Evolutionary conservation across 148 eudicot species (phyloP), one percentile per base, ranked within the genome.

Genomic region (Mesembryanthemum crystallinum): DNA sequence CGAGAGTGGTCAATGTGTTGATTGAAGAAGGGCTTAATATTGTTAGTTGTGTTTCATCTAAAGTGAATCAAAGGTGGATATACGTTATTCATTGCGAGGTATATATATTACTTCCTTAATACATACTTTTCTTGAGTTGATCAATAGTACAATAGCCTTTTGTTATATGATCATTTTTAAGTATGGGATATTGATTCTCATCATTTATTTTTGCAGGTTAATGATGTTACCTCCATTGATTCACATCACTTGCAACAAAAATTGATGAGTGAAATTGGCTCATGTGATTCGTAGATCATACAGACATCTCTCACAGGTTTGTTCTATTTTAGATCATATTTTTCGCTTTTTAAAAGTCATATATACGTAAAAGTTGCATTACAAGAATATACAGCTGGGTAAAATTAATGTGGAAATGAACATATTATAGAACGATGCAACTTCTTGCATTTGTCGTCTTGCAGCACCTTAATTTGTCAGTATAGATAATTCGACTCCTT

Each of bases 21-120:
- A 57, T 61, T 51, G 65, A 71, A 30, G 76, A 83, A 75, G 87
- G 85, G 4, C 76, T 87, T 28, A 63, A 76, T 65, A 81, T 87
- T 51, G 82, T 79, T 52, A 84, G 80, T 69, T 84, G 85, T 74
- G 76, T 78, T 75, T 82, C 93, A 21, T 71, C 88, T 17, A 78
- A 21, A 74, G 47, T 65, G 4, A 81, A 82, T 68, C 76, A 73
- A 12, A 78, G 70, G n/a, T 61, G 83, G 72, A 42, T 86, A 8
- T 77, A 87, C 30, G 80, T 54, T 7, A 86, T 89, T 35, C 84
- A 79, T 59, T 70, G 85, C 35, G 84, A 87, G 93, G 93, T 89
- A 83, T 37, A 8, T 42, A 55, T 76, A 15, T 69, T n/a, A n/a
- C n/a, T n/a, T n/a, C n/a, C n/a, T n/a, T n/a, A n/a, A n/a, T n/a